These are phyloP conservation scores for Alternaria brassicicola DNA, from an alignment of 2,329 filamentous ascomycete species.

Conservation along the genomic window DNA sequence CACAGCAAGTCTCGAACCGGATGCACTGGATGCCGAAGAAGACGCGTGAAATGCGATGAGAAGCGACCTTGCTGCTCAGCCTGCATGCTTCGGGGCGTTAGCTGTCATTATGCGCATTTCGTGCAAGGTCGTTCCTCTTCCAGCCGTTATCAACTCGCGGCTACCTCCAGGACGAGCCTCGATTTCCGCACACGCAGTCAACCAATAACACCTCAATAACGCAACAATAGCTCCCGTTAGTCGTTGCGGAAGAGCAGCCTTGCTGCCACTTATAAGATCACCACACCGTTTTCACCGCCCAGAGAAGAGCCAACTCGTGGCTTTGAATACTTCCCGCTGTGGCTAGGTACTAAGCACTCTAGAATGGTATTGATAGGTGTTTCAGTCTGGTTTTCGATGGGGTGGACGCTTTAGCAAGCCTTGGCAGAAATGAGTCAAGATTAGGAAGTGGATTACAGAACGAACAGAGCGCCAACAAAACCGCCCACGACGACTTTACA, in stretches of 20 bases:
- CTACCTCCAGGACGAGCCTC: too few relatives aligned
- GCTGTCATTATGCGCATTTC: too few relatives aligned
- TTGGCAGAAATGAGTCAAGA: not conserved
- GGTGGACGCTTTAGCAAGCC: not conserved
- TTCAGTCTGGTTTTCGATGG: not conserved
- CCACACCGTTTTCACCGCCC: not conserved
- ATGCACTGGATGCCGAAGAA: too few relatives aligned
- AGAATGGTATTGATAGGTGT: constrained; percentile 6
- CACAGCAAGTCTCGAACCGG: too few relatives aligned
- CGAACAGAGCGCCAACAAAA: not conserved
- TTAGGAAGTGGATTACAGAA: not conserved
- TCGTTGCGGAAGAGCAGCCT: not conserved
- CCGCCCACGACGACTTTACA: not conserved
- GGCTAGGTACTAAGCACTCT: not conserved
- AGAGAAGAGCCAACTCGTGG: not conserved
- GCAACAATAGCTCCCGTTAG: not conserved
- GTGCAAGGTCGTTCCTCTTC: too few relatives aligned
- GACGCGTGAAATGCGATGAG: too few relatives aligned
- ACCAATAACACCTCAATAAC: constrained; percentile 5
- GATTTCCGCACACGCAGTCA: too few relatives aligned
- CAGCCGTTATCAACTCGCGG: too few relatives aligned
- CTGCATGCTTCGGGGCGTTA: too few relatives aligned
- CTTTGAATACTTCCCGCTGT: constrained; percentile 5
- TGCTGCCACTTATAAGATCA: constrained; percentile 1
- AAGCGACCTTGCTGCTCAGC: too few relatives aligned